Percentiles rank a stretch among this genome's conserved stretches.
Conservation (phyloP, 2,329 filamentous ascomycete species). For the Ramichloridium luteum region DNA sequence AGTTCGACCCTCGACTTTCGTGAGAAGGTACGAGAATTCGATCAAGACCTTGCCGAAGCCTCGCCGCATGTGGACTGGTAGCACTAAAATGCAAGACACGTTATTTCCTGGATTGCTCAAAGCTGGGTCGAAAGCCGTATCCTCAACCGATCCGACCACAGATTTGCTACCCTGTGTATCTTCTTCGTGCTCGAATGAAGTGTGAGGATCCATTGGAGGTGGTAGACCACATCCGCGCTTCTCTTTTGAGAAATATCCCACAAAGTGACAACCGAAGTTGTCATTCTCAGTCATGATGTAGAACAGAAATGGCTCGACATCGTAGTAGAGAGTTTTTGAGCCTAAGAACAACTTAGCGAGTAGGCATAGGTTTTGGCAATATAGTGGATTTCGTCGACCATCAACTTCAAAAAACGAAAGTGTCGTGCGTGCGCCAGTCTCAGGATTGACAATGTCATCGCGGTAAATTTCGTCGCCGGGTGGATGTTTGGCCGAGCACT, state of each 20-base stretch:
- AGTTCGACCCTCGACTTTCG: conserved; percentile 81
- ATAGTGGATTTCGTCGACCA: conserved; percentile 92
- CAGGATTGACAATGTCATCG: conserved; percentile 55
- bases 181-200: conserved; percentile 16
- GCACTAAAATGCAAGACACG: conserved; percentile 88
- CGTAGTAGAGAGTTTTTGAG: conserved; percentile 95
- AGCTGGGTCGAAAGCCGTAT: conserved; percentile 19
- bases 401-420: conserved; percentile 92
- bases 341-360: conserved; percentile 95
- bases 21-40: conserved; percentile 95
- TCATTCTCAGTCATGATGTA: conserved; percentile 95
- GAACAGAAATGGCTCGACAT: conserved; percentile 93
- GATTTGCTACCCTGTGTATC: conserved; percentile 11
- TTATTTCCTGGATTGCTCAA: conserved; percentile 52
- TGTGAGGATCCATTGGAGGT: conserved; percentile 51
- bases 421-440: conserved; percentile 23
- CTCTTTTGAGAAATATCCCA: conserved; percentile 99
- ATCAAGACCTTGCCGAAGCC: conserved; percentile 95
- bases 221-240: conserved; percentile 53
- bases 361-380: conserved; percentile 93
- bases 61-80: conserved; percentile 93
- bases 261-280: conserved; percentile 84
- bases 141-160: conserved; percentile 12
- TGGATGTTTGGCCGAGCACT: conserved; percentile 91
- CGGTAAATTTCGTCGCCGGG: conserved; percentile 97